Evolutionary conservation across 768 basidiomycete genomes (phyloP).

Genomic region (Rhizopogon rudus): DNA sequence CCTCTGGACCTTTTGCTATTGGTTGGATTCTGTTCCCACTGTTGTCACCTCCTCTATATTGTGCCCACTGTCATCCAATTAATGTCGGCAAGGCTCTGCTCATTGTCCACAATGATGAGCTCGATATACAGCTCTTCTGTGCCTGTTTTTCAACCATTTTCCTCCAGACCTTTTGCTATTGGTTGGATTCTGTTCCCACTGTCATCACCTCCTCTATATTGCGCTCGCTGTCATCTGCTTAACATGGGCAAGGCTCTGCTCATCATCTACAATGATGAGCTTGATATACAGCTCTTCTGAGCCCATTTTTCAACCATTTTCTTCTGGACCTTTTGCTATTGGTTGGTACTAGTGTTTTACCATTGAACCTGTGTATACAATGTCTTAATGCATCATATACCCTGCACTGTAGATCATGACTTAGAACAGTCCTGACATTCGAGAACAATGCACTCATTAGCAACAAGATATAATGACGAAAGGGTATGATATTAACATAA

Average conservation of each 20-base stretch:
- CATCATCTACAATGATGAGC: background rate
- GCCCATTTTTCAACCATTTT: background rate
- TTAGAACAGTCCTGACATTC: too few species aligned
- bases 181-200: too few species aligned
- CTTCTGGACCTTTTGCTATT: background rate
- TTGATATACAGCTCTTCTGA: background rate
- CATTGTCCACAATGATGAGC: background rate
- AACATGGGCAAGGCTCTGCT: background rate
- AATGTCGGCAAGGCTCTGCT: background rate
- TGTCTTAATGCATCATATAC: too few species aligned
- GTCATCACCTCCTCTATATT: too few species aligned
- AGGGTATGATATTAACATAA: background rate
- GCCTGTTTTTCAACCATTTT: background rate
- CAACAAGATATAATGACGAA: too few species aligned
- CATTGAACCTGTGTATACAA: too few species aligned
- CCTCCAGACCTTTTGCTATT: background rate
- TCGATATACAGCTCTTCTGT: background rate
- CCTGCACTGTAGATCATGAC: too few species aligned
- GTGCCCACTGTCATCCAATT: too few species aligned
- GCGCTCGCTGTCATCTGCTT: too few species aligned
- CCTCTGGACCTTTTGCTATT: background rate
- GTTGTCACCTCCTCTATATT: too few species aligned
- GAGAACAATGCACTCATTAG: too few species aligned
- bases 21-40: too few species aligned
- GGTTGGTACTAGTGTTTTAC: background rate